These are phyloP conservation scores for Candida mesenterica DNA, from an alignment of 1,139 yeast species.

Conservation along the genomic window DNA sequence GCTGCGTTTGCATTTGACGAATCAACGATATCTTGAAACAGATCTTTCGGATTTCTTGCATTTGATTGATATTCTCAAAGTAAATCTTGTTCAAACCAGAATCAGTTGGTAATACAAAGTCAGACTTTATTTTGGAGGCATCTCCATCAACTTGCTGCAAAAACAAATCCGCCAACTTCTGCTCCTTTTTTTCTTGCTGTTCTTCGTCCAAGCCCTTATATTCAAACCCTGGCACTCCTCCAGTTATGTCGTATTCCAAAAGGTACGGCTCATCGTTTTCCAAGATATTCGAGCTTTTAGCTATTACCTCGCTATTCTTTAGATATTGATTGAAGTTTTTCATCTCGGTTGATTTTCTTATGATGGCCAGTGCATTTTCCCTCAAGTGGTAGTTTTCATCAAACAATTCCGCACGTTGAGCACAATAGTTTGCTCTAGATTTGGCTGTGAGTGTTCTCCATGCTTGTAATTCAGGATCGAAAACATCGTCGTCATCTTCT, in stretches of 20 bases:
- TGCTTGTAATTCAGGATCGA: slow-evolving; percentile 50
- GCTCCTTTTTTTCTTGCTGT: slow-evolving; percentile 51
- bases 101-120: slow-evolving; percentile 36
- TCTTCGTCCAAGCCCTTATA: slow-evolving; percentile 52
- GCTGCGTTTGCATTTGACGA: slow-evolving; percentile 87
- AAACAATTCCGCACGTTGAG: slow-evolving; percentile 66
- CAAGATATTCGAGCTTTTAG: slow-evolving; percentile 45
- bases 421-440: slow-evolving; percentile 72
- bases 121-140: slow-evolving; percentile 26
- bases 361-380: slow-evolving; percentile 64
- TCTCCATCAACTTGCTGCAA: slow-evolving; percentile 32
- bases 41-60: slow-evolving; percentile 83
- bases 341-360: slow-evolving; percentile 63
- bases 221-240: slow-evolving; percentile 71
- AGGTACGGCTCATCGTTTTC: slow-evolving; percentile 68
- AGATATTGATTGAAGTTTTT: slow-evolving; percentile 49
- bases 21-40: slow-evolving; percentile 88
- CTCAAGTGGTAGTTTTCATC: slow-evolving; percentile 55
- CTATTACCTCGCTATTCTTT: slow-evolving; percentile 40
- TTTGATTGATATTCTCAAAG: slow-evolving; percentile 65
- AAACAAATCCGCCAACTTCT: slow-evolving; percentile 39
- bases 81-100: slow-evolving; percentile 63
- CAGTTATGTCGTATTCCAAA: slow-evolving; percentile 79
- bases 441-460: slow-evolving; percentile 84
- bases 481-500: slow-evolving; percentile 25